Percentiles rank a stretch among this genome's conserved stretches.
Conservation (phyloP, 768 basidiomycete species). For the Fibroporia radiculosa region DNA sequence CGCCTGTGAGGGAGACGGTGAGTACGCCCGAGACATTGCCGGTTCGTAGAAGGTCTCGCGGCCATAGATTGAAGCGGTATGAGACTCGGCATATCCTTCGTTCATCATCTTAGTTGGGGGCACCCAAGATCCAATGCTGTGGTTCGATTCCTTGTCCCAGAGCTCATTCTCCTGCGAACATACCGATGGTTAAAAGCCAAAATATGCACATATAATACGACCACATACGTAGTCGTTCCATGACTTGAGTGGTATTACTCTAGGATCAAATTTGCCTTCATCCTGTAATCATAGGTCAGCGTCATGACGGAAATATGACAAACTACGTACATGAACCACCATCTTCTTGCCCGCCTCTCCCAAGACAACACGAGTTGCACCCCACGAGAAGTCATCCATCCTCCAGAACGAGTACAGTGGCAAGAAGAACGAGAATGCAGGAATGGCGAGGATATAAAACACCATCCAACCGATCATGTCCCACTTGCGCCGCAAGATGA, state of each 20-base stretch:
- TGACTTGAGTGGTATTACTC: conserved; percentile 87
- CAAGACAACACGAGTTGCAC: conserved; percentile 84
- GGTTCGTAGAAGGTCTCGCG: conserved; percentile 85
- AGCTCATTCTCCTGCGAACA: conserved; percentile 82
- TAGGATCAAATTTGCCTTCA: conserved; percentile 95
- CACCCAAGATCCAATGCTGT: conserved; percentile 90
- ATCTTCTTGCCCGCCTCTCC: conserved; percentile 92
- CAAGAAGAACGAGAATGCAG: conserved; percentile 87
- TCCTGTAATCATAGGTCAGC: conserved; percentile 45
- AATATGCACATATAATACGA: background rate
- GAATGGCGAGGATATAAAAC: conserved; percentile 89
- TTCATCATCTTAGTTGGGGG: conserved; percentile 66
- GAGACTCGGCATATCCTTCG: conserved; percentile 72
- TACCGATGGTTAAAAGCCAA: conserved; percentile 1
- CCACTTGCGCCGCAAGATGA: conserved; percentile 90
- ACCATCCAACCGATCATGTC: conserved; percentile 98
- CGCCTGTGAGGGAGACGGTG: conserved; percentile 67
- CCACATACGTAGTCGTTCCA: conserved; percentile 89
- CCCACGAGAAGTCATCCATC: conserved; percentile 99
- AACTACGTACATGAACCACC: conserved; percentile 74
- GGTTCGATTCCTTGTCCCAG: conserved; percentile 96
- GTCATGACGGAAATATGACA: background rate
- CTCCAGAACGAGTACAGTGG: conserved; percentile 95
- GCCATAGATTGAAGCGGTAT: conserved; percentile 75
- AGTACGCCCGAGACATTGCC: conserved; percentile 44